Evolutionary conservation across 352 stramenopile genomes (phyloP).

Genomic region (Pythium aphanidermatum): DNA sequence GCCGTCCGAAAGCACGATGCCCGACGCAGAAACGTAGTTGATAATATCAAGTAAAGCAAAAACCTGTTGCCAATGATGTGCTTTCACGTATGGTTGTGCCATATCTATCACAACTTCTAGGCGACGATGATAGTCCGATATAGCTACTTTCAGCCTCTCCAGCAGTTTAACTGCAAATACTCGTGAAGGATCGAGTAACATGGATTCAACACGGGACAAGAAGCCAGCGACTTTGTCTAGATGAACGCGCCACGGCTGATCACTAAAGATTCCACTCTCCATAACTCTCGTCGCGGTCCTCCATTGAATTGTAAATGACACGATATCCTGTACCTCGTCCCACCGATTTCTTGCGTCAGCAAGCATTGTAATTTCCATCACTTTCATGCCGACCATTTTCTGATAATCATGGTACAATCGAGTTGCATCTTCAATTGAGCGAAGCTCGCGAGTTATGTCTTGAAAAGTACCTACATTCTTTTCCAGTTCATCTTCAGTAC

Average conservation of each 20-base stretch:
- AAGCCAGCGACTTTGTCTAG: slow-evolving; percentile 31
- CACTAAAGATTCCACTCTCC: slow-evolving; percentile 61
- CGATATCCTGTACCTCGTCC: slow-evolving; percentile 54
- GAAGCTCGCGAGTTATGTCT: slow-evolving; percentile 42
- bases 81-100: slow-evolving; percentile 41
- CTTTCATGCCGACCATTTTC: slow-evolving; percentile 57
- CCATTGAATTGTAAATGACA: slow-evolving; percentile 44
- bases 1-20: slow-evolving; percentile 42
- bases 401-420: slow-evolving; percentile 68
- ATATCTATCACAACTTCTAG: slow-evolving; percentile 47
- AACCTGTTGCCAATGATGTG: slow-evolving; percentile 58
- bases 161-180: slow-evolving; percentile 39
- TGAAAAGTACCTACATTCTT: slow-evolving; percentile 41
- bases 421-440: slow-evolving; percentile 41
- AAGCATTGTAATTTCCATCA: slow-evolving; percentile 46
- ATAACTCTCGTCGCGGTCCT: slow-evolving; percentile 33
- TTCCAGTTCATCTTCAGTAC: slow-evolving; percentile 55
- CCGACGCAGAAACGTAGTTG: slow-evolving; percentile 43
- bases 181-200: slow-evolving; percentile 21
- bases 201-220: slow-evolving; percentile 23
- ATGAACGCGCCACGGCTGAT: slow-evolving; percentile 49
- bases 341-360: slow-evolving; percentile 35
- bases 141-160: slow-evolving; percentile 23
- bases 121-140: slow-evolving; percentile 38
- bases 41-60: slow-evolving; percentile 37